Evolutionary conservation across 352 stramenopile genomes (phyloP).

Genomic region (Pythium oligandrum): DNA sequence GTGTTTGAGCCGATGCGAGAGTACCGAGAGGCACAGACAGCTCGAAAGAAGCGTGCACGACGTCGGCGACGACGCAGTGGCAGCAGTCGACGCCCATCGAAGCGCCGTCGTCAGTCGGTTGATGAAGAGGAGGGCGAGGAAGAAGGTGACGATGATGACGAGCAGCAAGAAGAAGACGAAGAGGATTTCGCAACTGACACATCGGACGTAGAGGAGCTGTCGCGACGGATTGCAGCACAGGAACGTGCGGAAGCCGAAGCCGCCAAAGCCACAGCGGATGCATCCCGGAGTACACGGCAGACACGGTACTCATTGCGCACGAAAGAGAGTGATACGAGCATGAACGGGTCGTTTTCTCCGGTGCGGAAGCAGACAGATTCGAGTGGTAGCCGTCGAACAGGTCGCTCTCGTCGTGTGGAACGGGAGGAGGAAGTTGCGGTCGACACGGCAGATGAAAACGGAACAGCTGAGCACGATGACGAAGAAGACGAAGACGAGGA

Average conservation of each 20-base stretch:
- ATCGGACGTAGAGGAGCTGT: background rate
- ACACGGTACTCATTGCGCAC: background rate
- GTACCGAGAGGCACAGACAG: conserved; percentile 9
- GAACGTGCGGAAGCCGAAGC: background rate
- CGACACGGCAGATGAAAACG: conserved; percentile 7
- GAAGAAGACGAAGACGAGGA: conserved; percentile 24
- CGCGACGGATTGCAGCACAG: too few species aligned
- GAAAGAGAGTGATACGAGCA: background rate
- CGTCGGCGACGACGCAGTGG: conserved; percentile 15
- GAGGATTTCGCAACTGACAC: background rate
- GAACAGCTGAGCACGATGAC: conserved; percentile 20
- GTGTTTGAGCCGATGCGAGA: conserved; percentile 41
- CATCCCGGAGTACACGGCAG: background rate
- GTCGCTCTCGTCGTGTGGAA: conserved; percentile 1
- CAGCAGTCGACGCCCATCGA: background rate
- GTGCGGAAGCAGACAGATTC: background rate
- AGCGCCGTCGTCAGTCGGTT: background rate
- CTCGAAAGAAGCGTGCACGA: conserved; percentile 9
- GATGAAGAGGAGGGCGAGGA: background rate
- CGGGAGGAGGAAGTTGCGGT: conserved; percentile 10
- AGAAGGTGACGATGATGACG: conserved; percentile 19
- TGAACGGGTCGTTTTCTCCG: background rate
- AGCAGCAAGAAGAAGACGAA: conserved; percentile 3
- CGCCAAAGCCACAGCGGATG: background rate
- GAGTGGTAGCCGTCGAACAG: background rate